Evolutionary conservation across 2,329 filamentous ascomycete genomes (phyloP).

Genomic region (Teratosphaeria viscida): DNA sequence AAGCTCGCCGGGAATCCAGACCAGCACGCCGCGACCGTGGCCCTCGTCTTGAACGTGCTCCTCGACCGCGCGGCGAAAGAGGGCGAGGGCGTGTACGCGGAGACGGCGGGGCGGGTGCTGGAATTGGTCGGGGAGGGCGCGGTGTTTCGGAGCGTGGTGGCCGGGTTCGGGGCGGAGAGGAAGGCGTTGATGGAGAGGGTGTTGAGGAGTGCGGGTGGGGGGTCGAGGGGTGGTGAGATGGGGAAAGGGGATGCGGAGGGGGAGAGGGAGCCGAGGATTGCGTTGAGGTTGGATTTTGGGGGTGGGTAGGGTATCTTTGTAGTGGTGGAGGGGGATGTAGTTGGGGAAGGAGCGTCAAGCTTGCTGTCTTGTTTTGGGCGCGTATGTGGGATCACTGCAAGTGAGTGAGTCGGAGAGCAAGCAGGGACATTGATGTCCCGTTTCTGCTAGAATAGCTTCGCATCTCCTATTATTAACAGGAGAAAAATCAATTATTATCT

Average conservation of each 20-base stretch:
- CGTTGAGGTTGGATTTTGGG: conserved; percentile 81
- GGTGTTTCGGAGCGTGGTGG: conserved; percentile 62
- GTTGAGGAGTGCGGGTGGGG: conserved; percentile 36
- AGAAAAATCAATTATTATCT: too few relatives aligned
- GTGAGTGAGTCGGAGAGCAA: too few relatives aligned
- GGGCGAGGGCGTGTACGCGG: conserved; percentile 42
- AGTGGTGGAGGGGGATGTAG: too few relatives aligned
- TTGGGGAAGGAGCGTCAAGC: too few relatives aligned
- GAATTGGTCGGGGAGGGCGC: conserved; percentile 55
- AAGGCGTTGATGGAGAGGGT: conserved; percentile 63
- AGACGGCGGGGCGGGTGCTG: conserved; percentile 66
- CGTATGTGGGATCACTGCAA: too few relatives aligned
- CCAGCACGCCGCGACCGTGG: conserved; percentile 50
- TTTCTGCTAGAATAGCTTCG: too few relatives aligned
- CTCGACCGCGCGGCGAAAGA: conserved; percentile 61
- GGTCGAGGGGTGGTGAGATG: conserved; percentile 24
- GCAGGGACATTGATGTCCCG: too few relatives aligned
- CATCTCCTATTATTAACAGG: too few relatives aligned
- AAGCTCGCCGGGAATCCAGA: conserved; percentile 29
- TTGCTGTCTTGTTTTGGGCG: too few relatives aligned
- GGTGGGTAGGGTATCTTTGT: neutral
- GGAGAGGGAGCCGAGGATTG: conserved; percentile 65
- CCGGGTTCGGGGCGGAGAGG: conserved; percentile 57
- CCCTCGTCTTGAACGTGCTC: conserved; percentile 66
- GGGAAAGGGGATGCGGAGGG: conserved; percentile 32